These are phyloP conservation scores for Penicillium expansum DNA, from an alignment of 2,329 filamentous ascomycete genomes.

Conservation along the genomic window DNA sequence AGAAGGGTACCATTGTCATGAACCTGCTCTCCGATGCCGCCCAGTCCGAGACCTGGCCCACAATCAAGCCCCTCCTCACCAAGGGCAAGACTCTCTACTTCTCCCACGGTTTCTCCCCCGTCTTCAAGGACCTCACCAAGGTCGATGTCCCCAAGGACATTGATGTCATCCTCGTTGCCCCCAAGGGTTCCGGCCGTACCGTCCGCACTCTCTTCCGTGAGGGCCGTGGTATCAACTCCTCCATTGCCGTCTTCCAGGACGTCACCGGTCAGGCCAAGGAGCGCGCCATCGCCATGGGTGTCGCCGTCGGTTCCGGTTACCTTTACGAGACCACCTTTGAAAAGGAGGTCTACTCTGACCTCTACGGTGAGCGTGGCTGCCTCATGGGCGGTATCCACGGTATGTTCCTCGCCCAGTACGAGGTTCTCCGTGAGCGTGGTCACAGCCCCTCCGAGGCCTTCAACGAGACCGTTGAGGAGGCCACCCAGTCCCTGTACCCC, in stretches of 20 bases:
- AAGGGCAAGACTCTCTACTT: conserved; percentile 99
- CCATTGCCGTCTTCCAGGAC: conserved; percentile 96
- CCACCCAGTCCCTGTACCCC: conserved; percentile 95
- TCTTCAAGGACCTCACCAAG: conserved; percentile 99
- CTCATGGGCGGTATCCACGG: conserved; percentile 99
- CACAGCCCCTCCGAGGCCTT: conserved; percentile 98
- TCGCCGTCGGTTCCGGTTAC: conserved; percentile 95
- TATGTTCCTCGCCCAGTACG: conserved; percentile 99
- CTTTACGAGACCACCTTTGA: conserved; percentile 99
- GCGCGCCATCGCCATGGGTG: conserved; percentile 94
- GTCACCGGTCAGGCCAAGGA: conserved; percentile 97
- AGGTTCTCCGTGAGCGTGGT: conserved; percentile 97
- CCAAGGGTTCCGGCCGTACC: conserved; percentile 98
- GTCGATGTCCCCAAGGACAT: conserved; percentile 94
- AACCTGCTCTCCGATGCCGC: conserved; percentile 97
- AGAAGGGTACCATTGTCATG: conserved; percentile 93
- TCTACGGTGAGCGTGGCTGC: conserved; percentile 99
- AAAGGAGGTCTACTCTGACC: conserved; percentile 99
- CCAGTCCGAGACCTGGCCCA: conserved; percentile 97
- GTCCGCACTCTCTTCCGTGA: conserved; percentile 98
- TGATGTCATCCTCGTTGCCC: conserved; percentile 98
- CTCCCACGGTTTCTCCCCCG: conserved; percentile 99
- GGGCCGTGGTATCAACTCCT: conserved; percentile 99
- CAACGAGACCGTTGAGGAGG: conserved; percentile 99
- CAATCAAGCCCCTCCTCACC: conserved; percentile 95